These are phyloP conservation scores for Coemansia sp. DNA, from an alignment of 192 early-diverging fungal genomes.

Conservation along the genomic window DNA sequence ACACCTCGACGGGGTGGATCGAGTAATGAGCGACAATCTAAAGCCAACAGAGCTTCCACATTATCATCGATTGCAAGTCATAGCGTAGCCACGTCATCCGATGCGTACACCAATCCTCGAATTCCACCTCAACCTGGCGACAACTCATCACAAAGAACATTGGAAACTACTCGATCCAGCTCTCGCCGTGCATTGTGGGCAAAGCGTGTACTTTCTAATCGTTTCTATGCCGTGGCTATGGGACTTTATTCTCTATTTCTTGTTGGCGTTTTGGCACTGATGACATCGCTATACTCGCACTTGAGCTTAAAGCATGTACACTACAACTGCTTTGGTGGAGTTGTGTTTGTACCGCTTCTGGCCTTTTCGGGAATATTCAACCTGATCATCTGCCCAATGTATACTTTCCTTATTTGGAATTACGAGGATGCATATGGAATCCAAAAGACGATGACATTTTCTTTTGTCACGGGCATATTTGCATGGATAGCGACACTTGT, in stretches of 20 bases:
- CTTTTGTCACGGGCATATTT: constrained; percentile 14
- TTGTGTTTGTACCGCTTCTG: constrained; percentile 13
- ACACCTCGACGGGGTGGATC: background rate
- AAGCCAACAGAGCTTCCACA: background rate
- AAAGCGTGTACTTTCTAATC: constrained; percentile 1
- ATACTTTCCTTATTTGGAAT: constrained; percentile 20
- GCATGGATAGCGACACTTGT: constrained; percentile 16
- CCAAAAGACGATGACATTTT: constrained; percentile 11
- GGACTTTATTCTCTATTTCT: background rate
- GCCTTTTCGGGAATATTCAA: constrained; percentile 22
- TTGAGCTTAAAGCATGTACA: constrained; percentile 12
- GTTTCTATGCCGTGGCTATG: constrained; percentile 6
- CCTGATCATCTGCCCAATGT: constrained; percentile 15
- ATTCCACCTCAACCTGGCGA: too few species aligned
- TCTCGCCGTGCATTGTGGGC: constrained; percentile 3
- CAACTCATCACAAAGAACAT: background rate
- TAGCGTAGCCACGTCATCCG: background rate
- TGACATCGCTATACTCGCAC: constrained; percentile 19
- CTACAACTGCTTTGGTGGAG: constrained; percentile 36
- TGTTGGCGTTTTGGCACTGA: constrained; percentile 16
- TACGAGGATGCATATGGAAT: constrained; percentile 43
- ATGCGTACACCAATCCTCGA: too few species aligned
- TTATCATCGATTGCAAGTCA: background rate
- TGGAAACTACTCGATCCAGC: background rate
- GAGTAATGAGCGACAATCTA: background rate